Percentiles rank a stretch among this genome's conserved stretches.
Evolutionary conservation across 2,329 filamentous ascomycete species (phyloP).

Genomic region (Botrytis elliptica): DNA sequence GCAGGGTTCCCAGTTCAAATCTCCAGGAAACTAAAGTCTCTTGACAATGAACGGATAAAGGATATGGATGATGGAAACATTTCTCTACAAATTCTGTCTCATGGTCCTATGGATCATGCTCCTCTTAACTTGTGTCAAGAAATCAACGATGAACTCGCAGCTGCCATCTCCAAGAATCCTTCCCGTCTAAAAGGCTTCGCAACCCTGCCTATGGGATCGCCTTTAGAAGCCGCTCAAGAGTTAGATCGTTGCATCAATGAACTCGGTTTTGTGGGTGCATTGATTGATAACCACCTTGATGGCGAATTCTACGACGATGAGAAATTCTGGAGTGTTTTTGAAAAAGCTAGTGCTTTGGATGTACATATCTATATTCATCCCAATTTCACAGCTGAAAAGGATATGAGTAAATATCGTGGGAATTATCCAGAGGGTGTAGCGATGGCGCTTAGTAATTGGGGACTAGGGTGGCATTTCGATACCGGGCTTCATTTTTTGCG

Average conservation of each 20-base stretch:
- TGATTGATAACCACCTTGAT: constrained; percentile 46
- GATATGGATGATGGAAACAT: constrained; percentile 35
- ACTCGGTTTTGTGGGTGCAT: constrained; percentile 49
- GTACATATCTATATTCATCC: constrained; percentile 48
- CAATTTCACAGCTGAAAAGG: constrained; percentile 39
- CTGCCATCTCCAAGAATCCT: constrained; percentile 37
- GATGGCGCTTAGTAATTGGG: constrained; percentile 42
- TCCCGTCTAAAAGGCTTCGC: constrained; percentile 46
- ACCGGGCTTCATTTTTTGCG: constrained; percentile 49
- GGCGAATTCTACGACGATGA: constrained; percentile 46
- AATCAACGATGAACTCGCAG: constrained; percentile 40
- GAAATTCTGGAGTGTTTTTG: constrained; percentile 42
- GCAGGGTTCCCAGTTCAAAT: constrained; percentile 36
- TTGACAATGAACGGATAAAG: constrained; percentile 32
- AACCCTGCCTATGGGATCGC: constrained; percentile 43
- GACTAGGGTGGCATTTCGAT: constrained; percentile 52
- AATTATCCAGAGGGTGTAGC: constrained; percentile 38
- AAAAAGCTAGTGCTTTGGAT: constrained; percentile 41
- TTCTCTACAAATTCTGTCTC: constrained; percentile 37
- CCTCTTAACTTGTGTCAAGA: constrained; percentile 23
- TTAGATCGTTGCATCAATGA: constrained; percentile 44
- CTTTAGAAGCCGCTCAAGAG: constrained; percentile 41
- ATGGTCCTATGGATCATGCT: constrained; percentile 33
- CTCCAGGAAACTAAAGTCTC: constrained; percentile 25
- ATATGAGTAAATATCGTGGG: constrained; percentile 36